A percentile compares a stretch with the other conserved stretches of the same genome.
These are phyloP conservation scores for Hypoxylon sp. DNA, from an alignment of 2,329 filamentous ascomycete species.

Conservation along the genomic window DNA sequence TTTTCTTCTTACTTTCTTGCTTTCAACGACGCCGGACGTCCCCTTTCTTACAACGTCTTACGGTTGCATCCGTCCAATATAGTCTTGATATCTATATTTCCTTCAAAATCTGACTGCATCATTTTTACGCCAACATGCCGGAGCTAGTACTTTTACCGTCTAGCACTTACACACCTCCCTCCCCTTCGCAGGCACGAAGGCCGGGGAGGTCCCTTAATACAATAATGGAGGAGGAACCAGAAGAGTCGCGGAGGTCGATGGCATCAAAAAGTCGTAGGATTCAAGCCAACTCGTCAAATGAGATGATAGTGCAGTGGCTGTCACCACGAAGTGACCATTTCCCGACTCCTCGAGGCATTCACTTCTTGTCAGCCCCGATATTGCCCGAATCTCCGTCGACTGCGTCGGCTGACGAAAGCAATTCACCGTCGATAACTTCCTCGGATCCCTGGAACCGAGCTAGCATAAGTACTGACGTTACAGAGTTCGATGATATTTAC, in stretches of 20 bases:
- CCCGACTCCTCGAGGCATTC: constrained; percentile 77
- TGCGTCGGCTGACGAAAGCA: constrained; percentile 64
- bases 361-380: constrained; percentile 75
- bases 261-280: constrained; percentile 48
- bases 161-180: constrained; percentile 62
- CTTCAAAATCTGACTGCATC: constrained; percentile 44
- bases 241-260: constrained; percentile 55
- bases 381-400: constrained; percentile 73
- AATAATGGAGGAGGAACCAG: constrained; percentile 72
- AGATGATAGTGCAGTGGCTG: constrained; percentile 71
- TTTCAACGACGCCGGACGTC: constrained; percentile 55
- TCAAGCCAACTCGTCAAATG: constrained; percentile 56
- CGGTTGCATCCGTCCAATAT: constrained; percentile 37
- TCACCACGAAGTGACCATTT: constrained; percentile 76
- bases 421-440: constrained; percentile 66
- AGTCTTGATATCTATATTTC: constrained; percentile 41
- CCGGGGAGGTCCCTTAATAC: constrained; percentile 71
- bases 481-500: constrained; percentile 89
- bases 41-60: constrained; percentile 50
- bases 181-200: constrained; percentile 71
- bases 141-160: constrained; percentile 60
- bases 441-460: constrained; percentile 75
- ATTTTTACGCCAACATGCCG: constrained; percentile 61
- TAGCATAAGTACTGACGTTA: constrained; percentile 74
- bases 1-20: constrained; percentile 51